phyloP scores from a whole-genome alignment of 2,329 filamentous ascomycete species.

The Gyromitra esculenta region DNA sequence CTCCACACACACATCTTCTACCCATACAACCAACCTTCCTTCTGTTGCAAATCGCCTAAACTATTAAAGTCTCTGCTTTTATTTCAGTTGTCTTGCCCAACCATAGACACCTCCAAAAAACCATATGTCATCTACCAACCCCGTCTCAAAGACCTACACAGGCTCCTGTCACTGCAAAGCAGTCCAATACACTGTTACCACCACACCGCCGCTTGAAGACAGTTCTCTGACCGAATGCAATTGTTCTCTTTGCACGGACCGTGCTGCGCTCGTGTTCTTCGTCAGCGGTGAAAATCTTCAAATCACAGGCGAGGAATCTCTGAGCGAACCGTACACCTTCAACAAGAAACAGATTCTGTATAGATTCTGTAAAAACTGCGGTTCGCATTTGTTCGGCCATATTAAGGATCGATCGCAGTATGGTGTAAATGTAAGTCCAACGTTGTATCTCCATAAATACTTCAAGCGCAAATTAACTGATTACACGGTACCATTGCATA shows the following conservation, averaged over 20 bases:
- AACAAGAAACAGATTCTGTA: constrained; percentile 24
- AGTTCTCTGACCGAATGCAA: constrained; percentile 65
- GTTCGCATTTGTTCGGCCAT: constrained; percentile 32
- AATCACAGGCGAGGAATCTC: constrained; percentile 22
- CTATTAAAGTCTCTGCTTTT: too few relatives aligned
- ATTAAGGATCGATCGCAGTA: constrained; percentile 24
- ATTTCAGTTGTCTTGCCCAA: too few relatives aligned
- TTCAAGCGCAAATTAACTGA: constrained; percentile 52
- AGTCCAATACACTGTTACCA: constrained; percentile 64
- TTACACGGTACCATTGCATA: too few relatives aligned
- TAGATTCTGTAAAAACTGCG: constrained; percentile 38
- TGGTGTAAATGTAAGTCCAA: constrained; percentile 32
- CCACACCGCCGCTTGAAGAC: constrained; percentile 65
- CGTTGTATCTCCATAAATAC: neutral
- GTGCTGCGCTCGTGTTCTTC: constrained; percentile 66
- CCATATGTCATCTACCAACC: constrained; percentile 11
- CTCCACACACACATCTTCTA: too few relatives aligned
- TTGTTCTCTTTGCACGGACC: constrained; percentile 67
- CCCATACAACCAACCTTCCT: too few relatives aligned
- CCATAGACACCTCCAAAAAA: too few relatives aligned
- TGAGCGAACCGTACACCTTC: constrained; percentile 31
- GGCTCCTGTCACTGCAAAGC: constrained; percentile 67
- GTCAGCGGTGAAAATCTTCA: neutral
- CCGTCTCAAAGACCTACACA: constrained; percentile 61
- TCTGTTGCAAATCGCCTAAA: too few relatives aligned